Conservation (phyloP, 2,329 filamentous ascomycete species). For the Neopestalotiopsis rosae region DNA sequence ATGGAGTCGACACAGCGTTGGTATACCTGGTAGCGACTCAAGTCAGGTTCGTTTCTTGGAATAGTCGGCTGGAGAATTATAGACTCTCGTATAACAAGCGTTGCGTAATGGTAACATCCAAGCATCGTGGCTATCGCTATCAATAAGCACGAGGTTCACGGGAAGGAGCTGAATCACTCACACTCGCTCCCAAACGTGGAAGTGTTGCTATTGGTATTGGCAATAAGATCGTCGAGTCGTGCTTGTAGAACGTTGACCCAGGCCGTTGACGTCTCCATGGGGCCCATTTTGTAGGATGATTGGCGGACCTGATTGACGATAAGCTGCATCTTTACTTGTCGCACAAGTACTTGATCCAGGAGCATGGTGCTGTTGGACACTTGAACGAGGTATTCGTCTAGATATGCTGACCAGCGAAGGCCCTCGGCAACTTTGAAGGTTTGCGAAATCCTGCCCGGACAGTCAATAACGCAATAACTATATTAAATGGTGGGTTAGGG, state of each 20-base stretch:
- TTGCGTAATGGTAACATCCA: slow-evolving; percentile 22
- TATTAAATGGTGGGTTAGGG: not conserved
- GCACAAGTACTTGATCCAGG: slow-evolving; percentile 26
- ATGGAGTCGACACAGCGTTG: slow-evolving; percentile 32
- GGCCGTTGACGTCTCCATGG: slow-evolving; percentile 2
- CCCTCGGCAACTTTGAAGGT: slow-evolving; percentile 26
- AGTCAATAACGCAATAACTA: slow-evolving; percentile 3
- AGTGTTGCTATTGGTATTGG: slow-evolving; percentile 13
- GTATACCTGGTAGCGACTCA: slow-evolving; percentile 23
- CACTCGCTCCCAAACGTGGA: not conserved
- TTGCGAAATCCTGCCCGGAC: slow-evolving; percentile 24
- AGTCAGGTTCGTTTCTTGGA: slow-evolving; percentile 21
- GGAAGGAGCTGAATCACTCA: not conserved
- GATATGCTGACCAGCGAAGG: slow-evolving; percentile 29
- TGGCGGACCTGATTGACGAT: slow-evolving; percentile 28
- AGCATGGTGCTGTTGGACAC: slow-evolving; percentile 22
- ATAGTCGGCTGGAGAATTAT: slow-evolving; percentile 19
- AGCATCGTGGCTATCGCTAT: slow-evolving; percentile 18
- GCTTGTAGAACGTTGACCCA: slow-evolving; percentile 22
- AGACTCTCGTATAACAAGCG: slow-evolving; percentile 23
- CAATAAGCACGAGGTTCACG: not conserved
- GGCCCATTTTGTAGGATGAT: slow-evolving; percentile 15
- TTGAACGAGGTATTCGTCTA: slow-evolving; percentile 27
- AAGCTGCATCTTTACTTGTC: slow-evolving; percentile 29
- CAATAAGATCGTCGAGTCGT: slow-evolving; percentile 19